Conservation (phyloP, 106 monocot genomes). For the Platanthera guangdongensis region DNA sequence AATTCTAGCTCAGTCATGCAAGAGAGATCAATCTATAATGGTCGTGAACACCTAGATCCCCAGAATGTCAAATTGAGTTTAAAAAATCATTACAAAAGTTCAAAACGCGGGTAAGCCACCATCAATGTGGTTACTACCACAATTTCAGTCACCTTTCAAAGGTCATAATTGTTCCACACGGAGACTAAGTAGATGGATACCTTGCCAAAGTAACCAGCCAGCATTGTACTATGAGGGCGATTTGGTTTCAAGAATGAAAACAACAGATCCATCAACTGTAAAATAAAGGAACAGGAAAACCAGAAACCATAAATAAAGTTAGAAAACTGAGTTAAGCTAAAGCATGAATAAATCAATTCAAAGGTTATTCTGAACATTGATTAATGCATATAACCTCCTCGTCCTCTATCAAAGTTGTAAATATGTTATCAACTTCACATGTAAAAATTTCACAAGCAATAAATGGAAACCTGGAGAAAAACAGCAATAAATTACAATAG, state of each 20-base stretch:
- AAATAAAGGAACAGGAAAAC: not conserved
- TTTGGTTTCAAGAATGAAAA: constrained; percentile 65
- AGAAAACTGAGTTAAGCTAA: not conserved
- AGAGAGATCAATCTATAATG: no score
- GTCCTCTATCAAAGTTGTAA: constrained; percentile 52
- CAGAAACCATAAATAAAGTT: not conserved
- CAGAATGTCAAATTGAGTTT: no score
- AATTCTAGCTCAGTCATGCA: not conserved
- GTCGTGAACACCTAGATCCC: no score
- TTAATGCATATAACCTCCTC: constrained; percentile 30
- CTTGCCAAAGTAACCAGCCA: constrained; percentile 75
- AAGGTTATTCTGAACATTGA: not conserved
- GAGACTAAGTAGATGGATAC: constrained; percentile 15
- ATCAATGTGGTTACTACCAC: no score
- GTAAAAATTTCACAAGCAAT: constrained; percentile 73
- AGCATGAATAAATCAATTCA: not conserved
- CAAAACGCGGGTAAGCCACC: no score
- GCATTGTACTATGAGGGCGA: constrained; percentile 33
- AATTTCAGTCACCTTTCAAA: no score
- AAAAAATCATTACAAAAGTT: no score
- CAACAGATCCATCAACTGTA: constrained; percentile 41
- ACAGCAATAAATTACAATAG: not conserved
- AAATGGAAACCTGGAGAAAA: constrained; percentile 52
- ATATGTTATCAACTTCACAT: constrained; percentile 58
- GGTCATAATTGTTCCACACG: no score